Evolutionary conservation across 106 monocot species (phyloP).

Genomic region (Alisma plantagoaquatica): DNA sequence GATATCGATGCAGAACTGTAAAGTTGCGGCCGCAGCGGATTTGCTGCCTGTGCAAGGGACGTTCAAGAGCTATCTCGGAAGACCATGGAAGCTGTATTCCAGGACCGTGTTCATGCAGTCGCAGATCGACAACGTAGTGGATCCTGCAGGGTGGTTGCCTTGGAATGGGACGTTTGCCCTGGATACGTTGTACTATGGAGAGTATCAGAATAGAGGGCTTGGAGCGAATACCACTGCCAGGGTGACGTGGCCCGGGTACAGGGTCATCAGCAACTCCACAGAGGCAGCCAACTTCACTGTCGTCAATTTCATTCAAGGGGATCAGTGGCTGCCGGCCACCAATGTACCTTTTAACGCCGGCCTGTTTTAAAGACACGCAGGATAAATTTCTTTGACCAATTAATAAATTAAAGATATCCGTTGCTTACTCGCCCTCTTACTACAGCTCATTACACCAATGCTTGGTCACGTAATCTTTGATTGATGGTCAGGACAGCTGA

Average conservation of each 20-base stretch:
- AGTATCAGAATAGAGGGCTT: constrained; percentile 52
- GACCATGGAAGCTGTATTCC: constrained; percentile 68
- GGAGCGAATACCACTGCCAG: constrained; percentile 29
- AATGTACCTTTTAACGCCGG: too few relatives aligned
- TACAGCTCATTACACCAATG: too few relatives aligned
- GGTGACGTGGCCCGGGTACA: constrained; percentile 47
- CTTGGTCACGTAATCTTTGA: too few relatives aligned
- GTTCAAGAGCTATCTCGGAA: constrained; percentile 42
- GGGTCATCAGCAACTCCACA: constrained; percentile 22
- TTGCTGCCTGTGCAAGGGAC: constrained; percentile 23
- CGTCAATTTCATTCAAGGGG: constrained; percentile 42
- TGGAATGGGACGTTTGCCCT: constrained; percentile 57
- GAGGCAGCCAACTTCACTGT: constrained; percentile 52
- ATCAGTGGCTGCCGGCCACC: constrained; percentile 35
- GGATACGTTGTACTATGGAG: constrained; percentile 47
- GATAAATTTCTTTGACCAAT: too few relatives aligned
- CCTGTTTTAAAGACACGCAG: too few relatives aligned
- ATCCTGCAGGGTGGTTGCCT: constrained; percentile 55
- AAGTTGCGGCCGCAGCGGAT: constrained; percentile 39
- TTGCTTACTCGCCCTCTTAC: too few relatives aligned
- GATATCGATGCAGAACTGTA: constrained; percentile 54
- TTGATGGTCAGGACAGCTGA: too few relatives aligned
- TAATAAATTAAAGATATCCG: too few relatives aligned
- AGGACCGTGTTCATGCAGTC: constrained; percentile 57
- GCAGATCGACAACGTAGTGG: constrained; percentile 28